Conservation (phyloP, 441 rosid genomes). For the Gossypium lobatum region DNA sequence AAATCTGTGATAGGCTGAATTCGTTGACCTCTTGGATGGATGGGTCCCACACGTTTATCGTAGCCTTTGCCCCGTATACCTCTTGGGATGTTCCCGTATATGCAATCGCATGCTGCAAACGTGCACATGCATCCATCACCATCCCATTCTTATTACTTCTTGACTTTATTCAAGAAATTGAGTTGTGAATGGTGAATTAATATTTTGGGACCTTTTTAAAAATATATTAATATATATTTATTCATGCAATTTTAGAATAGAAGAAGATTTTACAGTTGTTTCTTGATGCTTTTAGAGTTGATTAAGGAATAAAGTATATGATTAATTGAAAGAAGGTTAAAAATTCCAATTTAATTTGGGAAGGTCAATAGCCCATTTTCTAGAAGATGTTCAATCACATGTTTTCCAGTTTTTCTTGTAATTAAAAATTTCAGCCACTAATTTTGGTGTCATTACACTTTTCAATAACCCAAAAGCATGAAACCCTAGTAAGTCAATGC, state of each 20-base stretch:
- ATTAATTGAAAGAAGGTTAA: too few species aligned
- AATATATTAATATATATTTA: too few species aligned
- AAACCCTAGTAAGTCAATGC: slow-evolving; percentile 3
- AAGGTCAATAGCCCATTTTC: background rate
- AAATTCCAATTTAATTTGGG: too few species aligned
- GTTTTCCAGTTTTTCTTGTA: background rate
- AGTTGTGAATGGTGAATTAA: background rate
- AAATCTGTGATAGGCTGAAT: slow-evolving; percentile 72
- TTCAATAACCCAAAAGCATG: background rate
- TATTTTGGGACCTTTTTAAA: background rate
- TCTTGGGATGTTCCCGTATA: slow-evolving; percentile 69
- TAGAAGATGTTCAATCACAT: background rate
- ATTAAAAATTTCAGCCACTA: background rate
- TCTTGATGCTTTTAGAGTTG: too few species aligned
- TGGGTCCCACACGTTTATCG: slow-evolving; percentile 74
- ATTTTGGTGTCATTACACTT: background rate
- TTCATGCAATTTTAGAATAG: too few species aligned
- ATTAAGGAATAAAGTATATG: too few species aligned
- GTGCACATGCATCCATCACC: slow-evolving; percentile 8
- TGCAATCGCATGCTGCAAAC: slow-evolving; percentile 81
- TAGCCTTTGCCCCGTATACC: slow-evolving; percentile 61
- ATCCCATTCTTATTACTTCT: background rate
- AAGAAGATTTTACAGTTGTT: too few species aligned
- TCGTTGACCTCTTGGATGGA: slow-evolving; percentile 57
- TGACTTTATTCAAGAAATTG: background rate